Evolutionary conservation across 2,329 filamentous ascomycete species (phyloP).

Genomic region (Epichloe sibirici): DNA sequence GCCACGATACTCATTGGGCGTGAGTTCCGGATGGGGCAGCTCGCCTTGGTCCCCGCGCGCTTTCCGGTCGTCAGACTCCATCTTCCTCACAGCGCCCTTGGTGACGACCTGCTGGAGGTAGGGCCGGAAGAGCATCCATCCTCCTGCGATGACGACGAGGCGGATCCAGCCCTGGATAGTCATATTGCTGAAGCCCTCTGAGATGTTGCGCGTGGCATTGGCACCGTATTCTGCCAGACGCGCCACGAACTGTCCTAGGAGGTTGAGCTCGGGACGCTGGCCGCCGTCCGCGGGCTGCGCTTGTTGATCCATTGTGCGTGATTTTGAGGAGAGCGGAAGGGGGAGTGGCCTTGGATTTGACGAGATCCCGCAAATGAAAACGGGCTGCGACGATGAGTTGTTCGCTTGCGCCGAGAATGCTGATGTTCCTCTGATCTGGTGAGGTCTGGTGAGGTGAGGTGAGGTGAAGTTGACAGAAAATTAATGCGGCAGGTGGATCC

Average conservation of each 20-base stretch:
- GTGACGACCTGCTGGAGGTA: constrained; percentile 59
- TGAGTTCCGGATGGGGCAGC: constrained; percentile 33
- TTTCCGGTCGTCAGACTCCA: constrained; percentile 44
- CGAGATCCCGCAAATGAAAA: neutral
- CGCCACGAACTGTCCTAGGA: constrained; percentile 20
- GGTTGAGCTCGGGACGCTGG: constrained; percentile 17
- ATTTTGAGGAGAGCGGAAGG: neutral
- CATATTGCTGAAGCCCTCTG: constrained; percentile 37
- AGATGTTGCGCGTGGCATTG: constrained; percentile 35
- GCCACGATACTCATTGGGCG: constrained; percentile 52
- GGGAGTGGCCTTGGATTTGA: neutral
- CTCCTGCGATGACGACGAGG: constrained; percentile 57
- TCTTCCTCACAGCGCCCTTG: constrained; percentile 49
- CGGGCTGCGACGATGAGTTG: neutral
- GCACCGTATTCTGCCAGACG: constrained; percentile 23
- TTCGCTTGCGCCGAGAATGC: constrained; percentile 1
- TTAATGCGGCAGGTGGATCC: constrained; percentile 1
- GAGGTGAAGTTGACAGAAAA: constrained; percentile 3
- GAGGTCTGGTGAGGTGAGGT: neutral
- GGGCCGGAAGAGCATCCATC: constrained; percentile 61
- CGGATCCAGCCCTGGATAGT: constrained; percentile 49
- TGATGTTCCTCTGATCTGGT: neutral
- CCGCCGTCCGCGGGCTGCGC: constrained; percentile 12
- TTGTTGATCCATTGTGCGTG: constrained; percentile 11
- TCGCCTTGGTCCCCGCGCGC: constrained; percentile 14